These are phyloP conservation scores for Boletus tylopilopsis DNA, from an alignment of 768 basidiomycete species.

Conservation along the genomic window DNA sequence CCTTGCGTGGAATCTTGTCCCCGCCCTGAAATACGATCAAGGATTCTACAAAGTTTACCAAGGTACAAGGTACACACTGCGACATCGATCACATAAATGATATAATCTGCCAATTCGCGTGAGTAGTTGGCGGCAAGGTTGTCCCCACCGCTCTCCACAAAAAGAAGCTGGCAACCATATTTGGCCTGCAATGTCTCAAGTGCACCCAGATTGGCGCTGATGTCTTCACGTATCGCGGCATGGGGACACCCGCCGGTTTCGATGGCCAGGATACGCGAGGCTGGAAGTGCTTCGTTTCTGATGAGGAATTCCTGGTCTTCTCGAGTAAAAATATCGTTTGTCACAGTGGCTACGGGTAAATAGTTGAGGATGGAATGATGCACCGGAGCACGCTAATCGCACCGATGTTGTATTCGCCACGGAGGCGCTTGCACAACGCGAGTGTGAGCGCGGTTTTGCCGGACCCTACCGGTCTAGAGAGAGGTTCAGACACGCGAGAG, in stretches of 20 bases:
- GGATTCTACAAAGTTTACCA: neutral
- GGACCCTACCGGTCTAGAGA: conserved; percentile 86
- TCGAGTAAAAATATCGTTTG: conserved; percentile 99
- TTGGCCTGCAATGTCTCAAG: conserved; percentile 92
- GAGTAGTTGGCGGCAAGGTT: conserved; percentile 98
- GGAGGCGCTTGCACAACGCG: conserved; percentile 77
- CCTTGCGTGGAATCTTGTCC: conserved; percentile 98
- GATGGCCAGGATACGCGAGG: conserved; percentile 87
- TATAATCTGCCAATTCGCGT: conserved; percentile 94
- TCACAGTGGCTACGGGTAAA: conserved; percentile 71
- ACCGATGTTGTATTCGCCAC: conserved; percentile 91
- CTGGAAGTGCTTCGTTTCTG: conserved; percentile 81
- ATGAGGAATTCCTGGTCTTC: conserved; percentile 99
- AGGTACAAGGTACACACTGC: conserved; percentile 44
- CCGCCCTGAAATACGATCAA: conserved; percentile 63
- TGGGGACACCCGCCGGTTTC: conserved; percentile 99
- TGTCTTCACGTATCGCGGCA: conserved; percentile 97
- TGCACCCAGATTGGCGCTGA: conserved; percentile 95
- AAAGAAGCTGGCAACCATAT: conserved; percentile 83
- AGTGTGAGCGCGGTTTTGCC: conserved; percentile 96
- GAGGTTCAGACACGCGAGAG: neutral
- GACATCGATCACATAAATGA: conserved; percentile 90
- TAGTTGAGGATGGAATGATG: conserved; percentile 4
- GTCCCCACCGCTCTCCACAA: conserved; percentile 96
- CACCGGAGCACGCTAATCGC: conserved; percentile 18